Percentiles rank a stretch among this genome's conserved stretches.
These are phyloP conservation scores for Anisodus tanguticus DNA, from an alignment of 257 asterid species.

Conservation along the genomic window DNA sequence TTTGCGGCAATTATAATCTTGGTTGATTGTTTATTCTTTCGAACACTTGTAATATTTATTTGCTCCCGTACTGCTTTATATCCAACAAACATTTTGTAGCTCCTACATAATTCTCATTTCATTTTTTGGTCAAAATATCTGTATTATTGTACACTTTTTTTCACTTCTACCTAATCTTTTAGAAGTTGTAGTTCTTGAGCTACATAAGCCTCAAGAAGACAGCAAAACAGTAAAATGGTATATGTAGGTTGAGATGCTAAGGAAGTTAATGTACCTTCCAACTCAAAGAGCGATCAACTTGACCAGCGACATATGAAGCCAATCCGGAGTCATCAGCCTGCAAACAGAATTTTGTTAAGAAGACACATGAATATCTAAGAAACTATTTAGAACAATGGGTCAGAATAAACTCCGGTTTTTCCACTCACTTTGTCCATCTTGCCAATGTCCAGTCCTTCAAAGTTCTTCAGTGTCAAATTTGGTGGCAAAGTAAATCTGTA, in stretches of 20 bases:
- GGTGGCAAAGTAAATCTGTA: constrained; percentile 64
- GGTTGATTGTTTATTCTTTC: too few relatives aligned
- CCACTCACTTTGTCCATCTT: constrained; percentile 73
- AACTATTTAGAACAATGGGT: not conserved
- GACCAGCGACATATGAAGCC: constrained; percentile 85
- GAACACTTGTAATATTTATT: too few relatives aligned
- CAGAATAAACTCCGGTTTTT: not conserved
- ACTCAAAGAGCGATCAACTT: constrained; percentile 84
- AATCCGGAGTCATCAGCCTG: constrained; percentile 81
- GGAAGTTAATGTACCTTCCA: constrained; percentile 65
- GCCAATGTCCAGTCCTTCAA: constrained; percentile 85
- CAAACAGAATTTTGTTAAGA: constrained; percentile 25
- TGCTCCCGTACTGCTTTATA: too few relatives aligned
- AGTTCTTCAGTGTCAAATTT: constrained; percentile 71
- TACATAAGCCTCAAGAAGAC: not conserved
- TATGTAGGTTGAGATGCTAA: not conserved
- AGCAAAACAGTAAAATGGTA: not conserved
- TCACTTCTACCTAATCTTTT: not conserved
- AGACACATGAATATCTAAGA: constrained; percentile 7
- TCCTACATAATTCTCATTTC: too few relatives aligned
- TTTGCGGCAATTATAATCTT: too few relatives aligned
- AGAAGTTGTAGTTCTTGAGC: not conserved
- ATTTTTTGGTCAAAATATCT: too few relatives aligned
- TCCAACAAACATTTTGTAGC: too few relatives aligned
- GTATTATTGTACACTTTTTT: too few relatives aligned